phyloP scores from a whole-genome alignment of 2,329 filamentous ascomycete genomes.

The Pseudomassariella vexata region DNA sequence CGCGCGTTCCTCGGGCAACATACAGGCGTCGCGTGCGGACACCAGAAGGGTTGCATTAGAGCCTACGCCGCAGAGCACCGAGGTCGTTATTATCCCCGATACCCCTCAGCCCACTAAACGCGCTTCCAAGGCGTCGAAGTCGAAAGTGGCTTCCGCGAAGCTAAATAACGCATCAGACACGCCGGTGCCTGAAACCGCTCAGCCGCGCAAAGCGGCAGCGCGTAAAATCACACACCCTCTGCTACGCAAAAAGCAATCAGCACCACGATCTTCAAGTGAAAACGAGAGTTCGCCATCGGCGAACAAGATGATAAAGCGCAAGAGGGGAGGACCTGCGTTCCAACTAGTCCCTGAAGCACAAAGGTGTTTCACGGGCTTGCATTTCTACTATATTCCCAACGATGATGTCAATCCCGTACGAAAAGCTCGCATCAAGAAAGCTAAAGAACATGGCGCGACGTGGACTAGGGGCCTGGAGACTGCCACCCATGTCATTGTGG shows the following conservation, averaged over 20 bases:
- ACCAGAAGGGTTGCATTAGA: conserved; percentile 9
- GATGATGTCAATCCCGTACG: conserved; percentile 65
- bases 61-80: conserved; percentile 6
- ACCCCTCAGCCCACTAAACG: conserved; percentile 7
- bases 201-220: too few species aligned
- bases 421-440: conserved; percentile 66
- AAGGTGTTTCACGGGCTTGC: conserved; percentile 55
- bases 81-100: conserved; percentile 6
- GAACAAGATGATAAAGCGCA: conserved; percentile 36
- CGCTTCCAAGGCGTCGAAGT: conserved; percentile 15
- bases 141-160: conserved; percentile 16
- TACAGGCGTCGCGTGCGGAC: background rate
- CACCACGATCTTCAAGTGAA: conserved; percentile 13
- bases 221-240: conserved; percentile 26
- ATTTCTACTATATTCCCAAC: conserved; percentile 76
- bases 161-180: conserved; percentile 15
- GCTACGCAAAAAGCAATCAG: conserved; percentile 12
- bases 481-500: conserved; percentile 77
- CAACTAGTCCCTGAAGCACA: conserved; percentile 44
- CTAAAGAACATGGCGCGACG: conserved; percentile 66
- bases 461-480: conserved; percentile 57
- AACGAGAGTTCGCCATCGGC: conserved; percentile 15
- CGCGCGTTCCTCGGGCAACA: conserved; percentile 13
- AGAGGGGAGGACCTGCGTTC: conserved; percentile 33
- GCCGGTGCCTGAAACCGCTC: conserved; percentile 18